Percentiles rank a stretch among this genome's conserved stretches.
These are phyloP conservation scores for Orbilia blumenaviensis DNA, from an alignment of 2,329 filamentous ascomycete genomes.

Conservation along the genomic window DNA sequence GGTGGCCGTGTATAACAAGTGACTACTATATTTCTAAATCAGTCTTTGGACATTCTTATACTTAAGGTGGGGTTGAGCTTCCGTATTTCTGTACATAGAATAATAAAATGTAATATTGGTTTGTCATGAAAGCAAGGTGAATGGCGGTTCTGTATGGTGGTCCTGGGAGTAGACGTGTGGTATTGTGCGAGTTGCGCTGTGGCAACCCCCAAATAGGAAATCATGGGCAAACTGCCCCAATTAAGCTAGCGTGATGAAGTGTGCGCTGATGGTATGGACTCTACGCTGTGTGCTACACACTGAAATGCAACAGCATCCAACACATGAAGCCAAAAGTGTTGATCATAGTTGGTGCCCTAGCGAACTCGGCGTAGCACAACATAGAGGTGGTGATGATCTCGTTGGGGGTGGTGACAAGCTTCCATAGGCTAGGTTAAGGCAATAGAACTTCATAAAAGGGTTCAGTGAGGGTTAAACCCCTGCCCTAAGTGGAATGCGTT, in stretches of 20 bases:
- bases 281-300: conserved; percentile 24
- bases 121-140: too few species aligned
- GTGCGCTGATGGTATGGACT: not conserved
- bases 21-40: too few species aligned
- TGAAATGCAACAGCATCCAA: conserved; percentile 27
- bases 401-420: too few species aligned
- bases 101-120: too few species aligned
- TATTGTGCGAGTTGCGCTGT: not conserved
- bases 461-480: not conserved
- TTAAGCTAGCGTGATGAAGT: not conserved
- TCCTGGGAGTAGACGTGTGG: too few species aligned
- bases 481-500: not conserved
- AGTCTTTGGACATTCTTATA: too few species aligned
- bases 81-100: not conserved
- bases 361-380: not conserved
- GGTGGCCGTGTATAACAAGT: conserved; percentile 60
- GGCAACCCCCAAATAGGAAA: not conserved
- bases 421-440: too few species aligned
- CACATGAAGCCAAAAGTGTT: conserved; percentile 9
- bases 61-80: not conserved
- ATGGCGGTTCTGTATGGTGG: too few species aligned
- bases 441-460: not conserved
- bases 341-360: too few species aligned
- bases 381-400: too few species aligned
- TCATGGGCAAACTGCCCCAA: not conserved